These are phyloP conservation scores for Hevea brasiliensis DNA, from an alignment of 345 rosid species.

Conservation along the genomic window DNA sequence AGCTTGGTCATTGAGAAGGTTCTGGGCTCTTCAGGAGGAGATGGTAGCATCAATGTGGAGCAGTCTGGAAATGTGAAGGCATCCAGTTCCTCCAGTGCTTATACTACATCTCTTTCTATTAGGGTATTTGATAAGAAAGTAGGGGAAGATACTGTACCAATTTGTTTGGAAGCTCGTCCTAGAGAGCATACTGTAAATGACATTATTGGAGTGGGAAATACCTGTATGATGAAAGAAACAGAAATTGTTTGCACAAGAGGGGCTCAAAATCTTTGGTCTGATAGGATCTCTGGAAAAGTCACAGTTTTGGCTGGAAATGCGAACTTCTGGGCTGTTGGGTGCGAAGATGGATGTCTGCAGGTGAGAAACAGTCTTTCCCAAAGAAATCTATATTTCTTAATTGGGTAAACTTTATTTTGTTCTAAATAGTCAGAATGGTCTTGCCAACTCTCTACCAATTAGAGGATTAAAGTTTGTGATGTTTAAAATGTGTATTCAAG, in stretches of 20 bases:
- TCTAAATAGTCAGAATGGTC: neutral
- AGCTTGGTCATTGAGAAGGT: slow-evolving; percentile 88
- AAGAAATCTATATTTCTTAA: neutral
- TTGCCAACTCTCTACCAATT: neutral
- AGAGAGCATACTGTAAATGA: slow-evolving; percentile 80
- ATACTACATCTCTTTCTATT: slow-evolving; percentile 45
- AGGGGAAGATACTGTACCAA: slow-evolving; percentile 60
- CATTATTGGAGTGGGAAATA: slow-evolving; percentile 61
- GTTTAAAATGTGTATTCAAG: neutral
- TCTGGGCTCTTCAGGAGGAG: slow-evolving; percentile 45
- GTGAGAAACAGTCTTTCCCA: slow-evolving; percentile 31
- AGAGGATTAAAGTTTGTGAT: neutral
- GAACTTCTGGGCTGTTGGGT: slow-evolving; percentile 97
- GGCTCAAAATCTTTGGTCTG: slow-evolving; percentile 82
- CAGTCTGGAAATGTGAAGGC: slow-evolving; percentile 57
- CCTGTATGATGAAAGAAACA: slow-evolving; percentile 74
- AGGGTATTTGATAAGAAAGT: slow-evolving; percentile 84
- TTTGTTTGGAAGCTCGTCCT: slow-evolving; percentile 89
- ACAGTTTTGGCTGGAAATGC: slow-evolving; percentile 96
- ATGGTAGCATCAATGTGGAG: slow-evolving; percentile 58
- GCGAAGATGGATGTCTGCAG: slow-evolving; percentile 97
- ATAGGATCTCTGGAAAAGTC: slow-evolving; percentile 80
- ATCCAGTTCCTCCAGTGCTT: slow-evolving; percentile 42
- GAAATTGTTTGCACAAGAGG: slow-evolving; percentile 76
- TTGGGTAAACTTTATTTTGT: neutral